Evolutionary conservation across 768 basidiomycete species (phyloP), one percentile per base, ranked within the genome.

Genomic region (Termitomyces sp.): DNA sequence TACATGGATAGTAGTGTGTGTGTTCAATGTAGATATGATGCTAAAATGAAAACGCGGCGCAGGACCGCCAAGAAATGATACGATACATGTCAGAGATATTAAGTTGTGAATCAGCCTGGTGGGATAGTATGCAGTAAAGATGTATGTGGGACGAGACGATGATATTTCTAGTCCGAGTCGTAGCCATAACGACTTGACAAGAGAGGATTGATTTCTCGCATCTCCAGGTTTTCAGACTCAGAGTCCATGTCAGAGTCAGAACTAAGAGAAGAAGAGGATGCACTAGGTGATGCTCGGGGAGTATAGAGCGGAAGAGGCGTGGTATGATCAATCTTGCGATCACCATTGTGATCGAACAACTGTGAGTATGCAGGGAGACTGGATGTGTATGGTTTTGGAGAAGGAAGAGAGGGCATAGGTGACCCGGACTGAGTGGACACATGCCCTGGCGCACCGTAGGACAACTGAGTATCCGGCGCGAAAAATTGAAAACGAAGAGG

Each of bases 341-440:
- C 86, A 18, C 92, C 91, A 62, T 89, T 88, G 18, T 75, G 65
- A 65, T 92, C 73, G 72, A 86, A 93, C 20, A 93, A 75, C 62
- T 91, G 88, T 5, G 88, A 90, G 66, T 93, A 93, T 3, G 85
- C 80, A 2, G 91, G 92, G 20, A 90, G 81, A 28, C 62, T 69
- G 10, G 63, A 51, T 34, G 72, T 54, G 49, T 59, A 66, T 50
- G 66, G 55, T 51, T 60, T 58, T 47, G 65, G 53, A 45, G 59
- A 60, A 20, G 65, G 41, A 57, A 64, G 54, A 26, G 59, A 60
- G 15, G 64, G 46, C 24, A 56, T 37, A 51, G 48, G 55, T 48
- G 58, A 44, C 12, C 52, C 62, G 12, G 56, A 37, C 4, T 49
- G 45, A 24, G 47, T 34, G 24, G 51, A 26, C 13, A 53, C 24